Evolutionary conservation across 352 stramenopile species (phyloP).

Genomic region (Albugo laibachii): DNA sequence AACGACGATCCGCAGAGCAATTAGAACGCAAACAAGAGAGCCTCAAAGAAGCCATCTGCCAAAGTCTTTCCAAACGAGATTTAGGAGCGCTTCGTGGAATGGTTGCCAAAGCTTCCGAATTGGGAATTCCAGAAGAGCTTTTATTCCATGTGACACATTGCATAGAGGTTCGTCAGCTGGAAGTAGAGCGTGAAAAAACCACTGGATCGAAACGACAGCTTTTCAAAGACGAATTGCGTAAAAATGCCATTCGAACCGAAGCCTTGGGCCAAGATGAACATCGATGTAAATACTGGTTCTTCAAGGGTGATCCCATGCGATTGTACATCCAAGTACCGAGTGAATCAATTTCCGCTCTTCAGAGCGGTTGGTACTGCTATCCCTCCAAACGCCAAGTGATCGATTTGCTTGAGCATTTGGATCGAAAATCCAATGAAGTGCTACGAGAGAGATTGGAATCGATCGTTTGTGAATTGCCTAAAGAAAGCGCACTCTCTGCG

Average conservation of each 20-base stretch:
- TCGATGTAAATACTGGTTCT: conserved; percentile 44
- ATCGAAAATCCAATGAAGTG: conserved; percentile 19
- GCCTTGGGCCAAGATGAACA: conserved; percentile 42
- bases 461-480: conserved; percentile 37
- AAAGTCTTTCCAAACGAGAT: conserved; percentile 41
- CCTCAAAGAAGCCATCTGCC: conserved; percentile 50
- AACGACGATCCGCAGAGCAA: conserved; percentile 44
- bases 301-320: conserved; percentile 35
- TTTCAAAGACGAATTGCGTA: conserved; percentile 31
- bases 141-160: conserved; percentile 57
- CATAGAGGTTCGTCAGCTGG: conserved; percentile 51
- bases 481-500: conserved; percentile 46
- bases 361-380: conserved; percentile 43
- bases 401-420: conserved; percentile 32
- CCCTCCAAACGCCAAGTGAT: conserved; percentile 35
- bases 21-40: conserved; percentile 27
- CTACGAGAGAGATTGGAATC: conserved; percentile 43
- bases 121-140: conserved; percentile 28
- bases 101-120: conserved; percentile 62
- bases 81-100: conserved; percentile 19
- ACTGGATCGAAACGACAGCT: conserved; percentile 34
- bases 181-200: conserved; percentile 43
- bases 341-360: neutral
- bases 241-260: conserved; percentile 56
- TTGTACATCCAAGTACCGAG: conserved; percentile 36